Conservation (phyloP, 768 basidiomycete genomes). For the Serendipita indica region DNA sequence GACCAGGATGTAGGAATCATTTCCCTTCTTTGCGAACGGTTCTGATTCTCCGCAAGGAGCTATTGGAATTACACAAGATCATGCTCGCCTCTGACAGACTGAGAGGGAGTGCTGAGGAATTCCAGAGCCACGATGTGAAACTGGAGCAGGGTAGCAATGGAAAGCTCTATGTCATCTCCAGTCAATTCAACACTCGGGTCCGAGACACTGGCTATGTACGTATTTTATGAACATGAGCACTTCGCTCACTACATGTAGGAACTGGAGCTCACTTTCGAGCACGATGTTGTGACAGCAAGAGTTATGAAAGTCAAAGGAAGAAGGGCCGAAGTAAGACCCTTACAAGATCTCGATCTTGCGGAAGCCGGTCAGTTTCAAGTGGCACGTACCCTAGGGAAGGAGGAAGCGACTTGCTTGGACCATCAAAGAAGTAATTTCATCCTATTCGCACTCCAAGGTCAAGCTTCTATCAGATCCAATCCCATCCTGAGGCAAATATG, state of each 20-base stretch:
- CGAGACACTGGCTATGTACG: constrained; percentile 26
- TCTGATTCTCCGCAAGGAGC: not conserved
- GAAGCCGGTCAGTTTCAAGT: constrained; percentile 19
- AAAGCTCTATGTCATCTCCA: not conserved
- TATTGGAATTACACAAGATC: not conserved
- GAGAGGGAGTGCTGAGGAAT: not conserved
- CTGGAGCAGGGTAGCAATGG: not conserved
- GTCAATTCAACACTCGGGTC: constrained; percentile 28
- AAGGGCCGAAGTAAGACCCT: constrained; percentile 16
- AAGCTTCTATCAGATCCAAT: constrained; percentile 20
- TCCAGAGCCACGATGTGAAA: not conserved
- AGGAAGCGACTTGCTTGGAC: constrained; percentile 28
- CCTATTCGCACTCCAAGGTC: constrained; percentile 24
- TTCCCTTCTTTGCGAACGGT: not conserved
- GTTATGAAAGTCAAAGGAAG: constrained; percentile 26
- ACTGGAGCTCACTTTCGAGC: constrained; percentile 23
- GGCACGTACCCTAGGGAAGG: constrained; percentile 30
- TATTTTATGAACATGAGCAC: not conserved
- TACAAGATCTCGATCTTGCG: not conserved
- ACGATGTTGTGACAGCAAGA: constrained; percentile 21
- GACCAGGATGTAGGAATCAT: not conserved
- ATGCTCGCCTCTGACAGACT: not conserved
- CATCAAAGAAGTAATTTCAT: constrained; percentile 27
- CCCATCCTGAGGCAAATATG: constrained; percentile 23
- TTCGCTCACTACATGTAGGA: constrained; percentile 10